Conservation (phyloP, 805 yeast genomes). For the Kluyveromyces wickerhamii region DNA sequence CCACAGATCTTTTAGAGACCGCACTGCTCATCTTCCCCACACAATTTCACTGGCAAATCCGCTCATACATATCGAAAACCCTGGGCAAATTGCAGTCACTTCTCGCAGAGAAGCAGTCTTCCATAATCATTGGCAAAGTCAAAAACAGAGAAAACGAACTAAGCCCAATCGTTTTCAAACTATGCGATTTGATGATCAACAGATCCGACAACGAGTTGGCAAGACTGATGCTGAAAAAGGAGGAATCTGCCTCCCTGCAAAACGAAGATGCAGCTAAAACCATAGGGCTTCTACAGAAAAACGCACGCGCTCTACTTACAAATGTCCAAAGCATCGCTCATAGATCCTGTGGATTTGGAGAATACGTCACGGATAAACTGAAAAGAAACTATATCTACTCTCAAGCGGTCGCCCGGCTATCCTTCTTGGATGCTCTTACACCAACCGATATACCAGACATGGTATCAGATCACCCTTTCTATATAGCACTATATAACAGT, state of each 20-base stretch:
- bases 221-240: conserved; percentile 15
- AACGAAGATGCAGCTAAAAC: conserved; percentile 7
- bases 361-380: conserved; percentile 23
- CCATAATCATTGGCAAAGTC: conserved; percentile 8
- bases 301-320: conserved; percentile 16
- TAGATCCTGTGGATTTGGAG: conserved; percentile 25
- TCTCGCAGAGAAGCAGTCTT: conserved; percentile 12
- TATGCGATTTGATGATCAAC: conserved; percentile 18
- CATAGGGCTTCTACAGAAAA: conserved; percentile 17
- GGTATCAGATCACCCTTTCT: conserved; percentile 19
- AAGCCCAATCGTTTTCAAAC: conserved; percentile 21
- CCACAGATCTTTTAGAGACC: conserved; percentile 6
- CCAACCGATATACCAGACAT: conserved; percentile 9
- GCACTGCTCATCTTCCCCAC: conserved; percentile 1
- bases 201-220: conserved; percentile 23
- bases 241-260: conserved; percentile 1
- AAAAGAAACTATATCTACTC: conserved; percentile 23
- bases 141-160: conserved; percentile 14
- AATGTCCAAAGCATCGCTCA: conserved; percentile 22
- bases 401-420: conserved; percentile 19
- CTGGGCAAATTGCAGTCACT: conserved; percentile 12
- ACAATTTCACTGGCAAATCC: conserved; percentile 15
- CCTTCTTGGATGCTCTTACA: conserved; percentile 8
- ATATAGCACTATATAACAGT: conserved; percentile 5
- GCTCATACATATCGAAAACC: conserved; percentile 13